Evolutionary conservation across 1,139 yeast species (phyloP).

Genomic region (Hyphopichia burtonii): DNA sequence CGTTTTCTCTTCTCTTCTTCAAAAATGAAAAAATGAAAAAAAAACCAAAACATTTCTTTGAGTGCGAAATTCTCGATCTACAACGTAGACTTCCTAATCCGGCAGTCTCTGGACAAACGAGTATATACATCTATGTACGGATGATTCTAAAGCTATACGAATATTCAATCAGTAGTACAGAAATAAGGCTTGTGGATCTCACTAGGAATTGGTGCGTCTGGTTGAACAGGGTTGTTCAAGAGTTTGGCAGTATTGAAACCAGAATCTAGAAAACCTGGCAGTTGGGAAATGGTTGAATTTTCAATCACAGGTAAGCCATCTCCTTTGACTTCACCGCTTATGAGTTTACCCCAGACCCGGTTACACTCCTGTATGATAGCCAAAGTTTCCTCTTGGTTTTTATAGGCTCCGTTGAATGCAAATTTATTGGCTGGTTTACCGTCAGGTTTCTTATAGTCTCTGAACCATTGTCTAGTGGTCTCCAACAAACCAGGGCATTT

Average conservation of each 20-base stretch:
- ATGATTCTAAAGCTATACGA: no score
- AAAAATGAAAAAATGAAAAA: not conserved
- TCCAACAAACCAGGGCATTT: conserved; percentile 79
- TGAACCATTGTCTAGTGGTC: conserved; percentile 87
- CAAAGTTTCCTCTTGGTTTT: conserved; percentile 70
- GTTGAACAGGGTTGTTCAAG: conserved; percentile 14
- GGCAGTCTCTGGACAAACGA: not conserved
- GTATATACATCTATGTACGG: not conserved
- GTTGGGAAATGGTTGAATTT: conserved; percentile 63
- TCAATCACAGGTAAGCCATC: conserved; percentile 46
- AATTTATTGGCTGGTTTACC: conserved; percentile 86
- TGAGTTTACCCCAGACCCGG: conserved; percentile 69
- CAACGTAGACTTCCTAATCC: not conserved
- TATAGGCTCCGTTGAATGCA: conserved; percentile 82
- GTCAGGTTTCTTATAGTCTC: conserved; percentile 86
- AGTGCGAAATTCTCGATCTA: not conserved
- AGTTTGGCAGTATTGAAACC: conserved; percentile 16
- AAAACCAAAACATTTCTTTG: not conserved
- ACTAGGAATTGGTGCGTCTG: conserved; percentile 35
- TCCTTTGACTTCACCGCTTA: conserved; percentile 48
- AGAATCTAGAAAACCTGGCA: conserved; percentile 33
- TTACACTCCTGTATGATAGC: conserved; percentile 68
- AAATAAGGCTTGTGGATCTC: conserved; percentile 30
- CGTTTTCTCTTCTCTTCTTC: no score
- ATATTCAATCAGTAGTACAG: not conserved